A percentile compares a stretch with the other conserved stretches of the same genome.
These are phyloP conservation scores for Starmerella floricola DNA, from an alignment of 805 yeast species.

Conservation along the genomic window DNA sequence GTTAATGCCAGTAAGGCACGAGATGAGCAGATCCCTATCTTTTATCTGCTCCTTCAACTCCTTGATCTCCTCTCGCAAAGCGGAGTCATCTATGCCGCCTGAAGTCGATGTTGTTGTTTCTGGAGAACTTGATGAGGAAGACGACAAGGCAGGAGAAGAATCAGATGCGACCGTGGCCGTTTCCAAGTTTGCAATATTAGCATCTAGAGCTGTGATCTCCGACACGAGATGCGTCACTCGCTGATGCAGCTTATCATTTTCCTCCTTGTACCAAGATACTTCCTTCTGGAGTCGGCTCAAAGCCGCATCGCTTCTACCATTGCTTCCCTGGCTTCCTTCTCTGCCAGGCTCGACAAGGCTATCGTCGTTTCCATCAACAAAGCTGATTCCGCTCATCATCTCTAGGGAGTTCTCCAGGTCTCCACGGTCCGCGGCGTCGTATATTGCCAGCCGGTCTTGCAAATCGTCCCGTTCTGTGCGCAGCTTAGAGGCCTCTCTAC, in stretches of 20 bases:
- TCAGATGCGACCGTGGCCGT: too few species aligned
- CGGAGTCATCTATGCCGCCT: slow-evolving; percentile 30
- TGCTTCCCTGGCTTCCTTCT: not conserved
- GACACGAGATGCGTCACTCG: slow-evolving; percentile 15
- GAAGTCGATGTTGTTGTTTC: not conserved
- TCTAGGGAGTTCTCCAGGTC: slow-evolving; percentile 22
- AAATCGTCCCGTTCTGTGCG: slow-evolving; percentile 20
- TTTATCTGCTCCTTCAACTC: slow-evolving; percentile 40
- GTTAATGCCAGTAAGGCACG: slow-evolving; percentile 6
- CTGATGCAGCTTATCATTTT: slow-evolving; percentile 18
- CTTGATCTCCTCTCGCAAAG: slow-evolving; percentile 55
- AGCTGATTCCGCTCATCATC: slow-evolving; percentile 15
- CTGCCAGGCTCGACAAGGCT: not conserved
- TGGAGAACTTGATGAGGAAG: not conserved
- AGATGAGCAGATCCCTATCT: slow-evolving; percentile 13
- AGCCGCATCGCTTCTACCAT: not conserved
- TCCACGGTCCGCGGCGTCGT: slow-evolving; percentile 12
- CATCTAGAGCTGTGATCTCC: slow-evolving; percentile 17
- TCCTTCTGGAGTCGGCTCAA: not conserved
- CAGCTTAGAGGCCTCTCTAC: slow-evolving; percentile 14
- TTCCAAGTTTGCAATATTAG: slow-evolving; percentile 14
- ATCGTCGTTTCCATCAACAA: not conserved
- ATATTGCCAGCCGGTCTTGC: slow-evolving; percentile 21
- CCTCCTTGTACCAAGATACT: slow-evolving; percentile 7
- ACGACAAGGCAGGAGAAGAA: not conserved